Percentiles rank a stretch among this genome's conserved stretches.
phyloP scores from a whole-genome alignment of 2,329 filamentous ascomycete species.

The Didymellaceae sp. region DNA sequence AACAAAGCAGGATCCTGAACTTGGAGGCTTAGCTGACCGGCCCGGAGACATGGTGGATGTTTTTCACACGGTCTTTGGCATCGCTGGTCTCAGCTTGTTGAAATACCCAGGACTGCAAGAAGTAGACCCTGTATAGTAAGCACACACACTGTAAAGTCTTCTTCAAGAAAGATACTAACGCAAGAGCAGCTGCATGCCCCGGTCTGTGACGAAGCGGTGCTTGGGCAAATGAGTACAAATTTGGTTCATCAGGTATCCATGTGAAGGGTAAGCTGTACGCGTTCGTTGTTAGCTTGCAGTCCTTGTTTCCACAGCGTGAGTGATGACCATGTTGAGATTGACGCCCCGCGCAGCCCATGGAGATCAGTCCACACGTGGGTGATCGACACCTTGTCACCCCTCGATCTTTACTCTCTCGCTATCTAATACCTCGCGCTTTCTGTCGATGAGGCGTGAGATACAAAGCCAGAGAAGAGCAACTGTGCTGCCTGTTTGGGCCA shows the following conservation, averaged over 20 bases:
- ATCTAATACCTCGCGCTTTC: conserved; percentile 71
- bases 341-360: too few species aligned
- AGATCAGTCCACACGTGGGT: too few species aligned
- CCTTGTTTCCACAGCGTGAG: too few species aligned
- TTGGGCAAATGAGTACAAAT: conserved; percentile 32
- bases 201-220: conserved; percentile 45
- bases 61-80: conserved; percentile 90
- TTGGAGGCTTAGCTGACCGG: conserved; percentile 86
- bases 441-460: conserved; percentile 67
- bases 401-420: conserved; percentile 59
- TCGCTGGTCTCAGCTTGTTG: conserved; percentile 86
- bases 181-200: conserved; percentile 48
- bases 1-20: conserved; percentile 68
- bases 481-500: conserved; percentile 39
- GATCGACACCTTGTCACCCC: not conserved
- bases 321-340: too few species aligned
- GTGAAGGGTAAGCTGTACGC: not conserved
- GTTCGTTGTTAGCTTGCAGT: not conserved
- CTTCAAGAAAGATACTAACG: conserved; percentile 12
- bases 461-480: conserved; percentile 71
- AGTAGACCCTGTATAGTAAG: conserved; percentile 86
- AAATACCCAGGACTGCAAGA: conserved; percentile 76
- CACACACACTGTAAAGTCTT: conserved; percentile 25
- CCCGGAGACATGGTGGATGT: conserved; percentile 97
- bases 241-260: not conserved